Percentiles rank a stretch among this genome's conserved stretches.
These are phyloP conservation scores for Grosmannia clavigera DNA, from an alignment of 2,329 filamentous ascomycete species.

Conservation along the genomic window DNA sequence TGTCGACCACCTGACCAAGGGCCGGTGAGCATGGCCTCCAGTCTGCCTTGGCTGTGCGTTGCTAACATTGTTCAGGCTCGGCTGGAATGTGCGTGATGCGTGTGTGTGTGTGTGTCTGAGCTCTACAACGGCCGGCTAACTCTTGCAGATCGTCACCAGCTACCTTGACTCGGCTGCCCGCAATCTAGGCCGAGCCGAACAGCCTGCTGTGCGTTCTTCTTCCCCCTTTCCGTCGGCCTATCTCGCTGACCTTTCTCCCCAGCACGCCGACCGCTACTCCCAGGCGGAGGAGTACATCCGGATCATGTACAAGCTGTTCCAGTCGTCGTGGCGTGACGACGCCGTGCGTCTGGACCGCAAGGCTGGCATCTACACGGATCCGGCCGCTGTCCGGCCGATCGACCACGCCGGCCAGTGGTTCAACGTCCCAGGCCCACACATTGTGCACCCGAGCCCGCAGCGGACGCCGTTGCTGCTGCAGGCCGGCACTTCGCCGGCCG, in stretches of 20 bases:
- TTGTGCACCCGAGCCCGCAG: slow-evolving; percentile 4
- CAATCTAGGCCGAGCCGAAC: slow-evolving; percentile 10
- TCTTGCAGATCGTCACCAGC: slow-evolving; percentile 10
- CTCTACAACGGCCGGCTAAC: background rate
- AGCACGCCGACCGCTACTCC: slow-evolving; percentile 12
- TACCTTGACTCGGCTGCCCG: slow-evolving; percentile 13
- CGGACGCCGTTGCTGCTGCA: slow-evolving; percentile 14
- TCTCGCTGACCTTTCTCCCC: background rate
- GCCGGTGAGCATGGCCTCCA: background rate
- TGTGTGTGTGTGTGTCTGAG: no score
- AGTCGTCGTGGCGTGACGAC: slow-evolving; percentile 5
- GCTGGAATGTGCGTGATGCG: slow-evolving; percentile 30
- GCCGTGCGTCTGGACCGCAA: slow-evolving; percentile 4
- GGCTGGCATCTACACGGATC: slow-evolving; percentile 4
- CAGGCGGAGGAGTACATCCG: slow-evolving; percentile 12
- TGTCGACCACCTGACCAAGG: slow-evolving; percentile 9
- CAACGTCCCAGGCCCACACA: background rate
- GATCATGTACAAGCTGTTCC: slow-evolving; percentile 11
- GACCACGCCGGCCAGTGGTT: slow-evolving; percentile 5
- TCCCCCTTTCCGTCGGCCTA: background rate
- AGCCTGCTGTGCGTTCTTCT: slow-evolving; percentile 1
- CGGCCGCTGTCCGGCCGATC: slow-evolving; percentile 1
- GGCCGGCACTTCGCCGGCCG: slow-evolving; percentile 12
- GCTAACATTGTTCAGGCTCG: slow-evolving; percentile 13
- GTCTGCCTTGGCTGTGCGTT: background rate